phyloP scores from a whole-genome alignment of 768 basidiomycete species.

The Coprinopsis sp. region DNA sequence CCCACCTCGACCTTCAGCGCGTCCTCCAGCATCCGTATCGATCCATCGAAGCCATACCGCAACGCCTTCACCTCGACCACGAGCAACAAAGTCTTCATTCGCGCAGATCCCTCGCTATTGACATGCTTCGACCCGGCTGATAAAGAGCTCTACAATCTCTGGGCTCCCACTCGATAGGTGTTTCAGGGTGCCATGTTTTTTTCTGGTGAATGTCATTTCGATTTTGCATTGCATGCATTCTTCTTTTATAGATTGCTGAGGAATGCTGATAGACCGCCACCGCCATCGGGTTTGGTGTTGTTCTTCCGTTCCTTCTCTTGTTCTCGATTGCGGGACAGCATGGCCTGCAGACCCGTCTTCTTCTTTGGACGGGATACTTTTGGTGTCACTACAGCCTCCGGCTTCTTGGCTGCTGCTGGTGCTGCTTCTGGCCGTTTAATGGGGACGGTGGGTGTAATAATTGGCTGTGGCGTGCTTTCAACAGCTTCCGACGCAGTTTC shows the following conservation, averaged over 20 bases:
- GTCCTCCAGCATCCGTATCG: conserved; percentile 20
- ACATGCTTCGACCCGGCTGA: conserved; percentile 76
- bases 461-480: not conserved
- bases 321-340: conserved; percentile 59
- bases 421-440: conserved; percentile 6
- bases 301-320: conserved; percentile 36
- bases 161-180: conserved; percentile 50
- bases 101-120: conserved; percentile 59
- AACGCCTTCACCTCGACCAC: conserved; percentile 6
- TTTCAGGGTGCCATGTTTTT: not conserved
- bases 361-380: conserved; percentile 41
- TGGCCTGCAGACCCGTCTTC: conserved; percentile 52
- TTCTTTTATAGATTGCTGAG: conserved; percentile 32
- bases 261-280: conserved; percentile 52
- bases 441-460: not conserved
- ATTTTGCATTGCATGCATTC: conserved; percentile 4
- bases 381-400: not conserved
- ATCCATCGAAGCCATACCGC: conserved; percentile 20
- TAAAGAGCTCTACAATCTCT: conserved; percentile 72
- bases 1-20: conserved; percentile 33
- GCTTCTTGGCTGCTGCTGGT: conserved; percentile 5
- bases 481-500: not conserved
- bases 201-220: conserved; percentile 4
- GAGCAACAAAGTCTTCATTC: conserved; percentile 41
- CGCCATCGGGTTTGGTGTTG: conserved; percentile 22